Base-by-base conservation (phyloP, 495 filamentous ascomycete genomes). In the Parathielavia hyrcaniae region DNA sequence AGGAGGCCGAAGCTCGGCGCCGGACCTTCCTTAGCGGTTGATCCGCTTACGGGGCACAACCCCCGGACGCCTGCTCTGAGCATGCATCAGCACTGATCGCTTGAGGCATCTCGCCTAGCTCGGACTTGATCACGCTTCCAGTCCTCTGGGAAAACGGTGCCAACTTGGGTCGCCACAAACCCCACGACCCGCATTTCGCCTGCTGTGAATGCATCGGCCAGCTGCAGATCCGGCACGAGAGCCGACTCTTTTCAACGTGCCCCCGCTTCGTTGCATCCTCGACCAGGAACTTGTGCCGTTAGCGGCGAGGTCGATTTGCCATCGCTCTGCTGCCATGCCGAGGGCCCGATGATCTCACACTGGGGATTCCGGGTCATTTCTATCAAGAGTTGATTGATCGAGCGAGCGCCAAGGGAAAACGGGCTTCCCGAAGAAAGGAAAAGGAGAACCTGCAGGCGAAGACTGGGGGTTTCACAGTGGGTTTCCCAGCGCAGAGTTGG, bases 1-100 rank as follows among this genome's bases (percentile, higher is more conserved):
- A 87, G 53, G 87, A 91, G 62, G 87, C 87, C 13, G 87, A 91
- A 69, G 77, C 82, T 64, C 78, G 86, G 56, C 75, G 87, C 53
- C 82, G 77, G 60, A 72, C 73, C 23, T 80, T 75, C 62, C 64
- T 81, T 51, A 77, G 72, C 61, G 72, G 74, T 47, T 77, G 71
- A 76, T 45, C 50, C 23, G 32, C 26, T 40, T 32, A 32, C 52
- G 51, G 39, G 56, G 34, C 45, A 50, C 35, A 38, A 2, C 35
- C 58, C 45, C 49, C 30, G 43, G 39, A 22, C 26, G 35, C 47
- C 45, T 34, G 34, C 43, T 32, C 56, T 32, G 50, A 19, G 20
- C 51, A 46, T 43, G 59, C 58, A 49, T 46, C 26, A 57, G 26
- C 45, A n/a, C 45, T 50, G 51, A 50, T 50, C 61, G 22, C 59